Percentiles rank a stretch among this genome's conserved stretches.
Conservation (phyloP, 768 basidiomycete species). For the Lyophyllum atratum region DNA sequence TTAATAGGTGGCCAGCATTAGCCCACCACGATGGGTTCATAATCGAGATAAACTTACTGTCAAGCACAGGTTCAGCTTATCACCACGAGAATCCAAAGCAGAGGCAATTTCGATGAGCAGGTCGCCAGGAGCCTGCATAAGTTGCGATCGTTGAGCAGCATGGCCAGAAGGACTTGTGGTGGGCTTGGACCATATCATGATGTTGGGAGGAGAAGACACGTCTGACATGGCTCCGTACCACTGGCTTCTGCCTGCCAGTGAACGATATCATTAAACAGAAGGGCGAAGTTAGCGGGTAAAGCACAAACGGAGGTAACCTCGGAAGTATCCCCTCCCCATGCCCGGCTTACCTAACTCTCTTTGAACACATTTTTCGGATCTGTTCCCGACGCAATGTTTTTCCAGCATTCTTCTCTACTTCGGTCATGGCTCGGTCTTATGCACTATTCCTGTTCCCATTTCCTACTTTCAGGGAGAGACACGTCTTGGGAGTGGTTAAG, state of each 20-base stretch:
- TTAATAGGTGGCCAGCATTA: constrained; percentile 23
- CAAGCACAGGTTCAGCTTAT: constrained; percentile 60
- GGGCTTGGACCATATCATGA: constrained; percentile 12
- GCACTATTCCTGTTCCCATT: no score
- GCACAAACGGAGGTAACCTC: background rate
- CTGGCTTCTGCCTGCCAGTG: background rate
- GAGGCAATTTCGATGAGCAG: constrained; percentile 66
- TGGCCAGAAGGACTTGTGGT: background rate
- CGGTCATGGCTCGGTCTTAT: no score
- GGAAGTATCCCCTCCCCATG: background rate
- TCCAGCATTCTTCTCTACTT: no score
- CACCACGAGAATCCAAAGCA: constrained; percentile 50
- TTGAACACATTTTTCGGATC: no score
- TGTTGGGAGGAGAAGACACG: background rate
- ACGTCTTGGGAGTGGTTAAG: no score
- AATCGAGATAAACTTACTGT: constrained; percentile 44
- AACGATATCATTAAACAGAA: constrained; percentile 7
- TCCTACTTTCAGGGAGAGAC: no score
- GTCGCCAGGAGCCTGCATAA: constrained; percentile 50
- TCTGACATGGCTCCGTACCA: background rate
- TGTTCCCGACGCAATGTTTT: no score
- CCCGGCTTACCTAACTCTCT: no score
- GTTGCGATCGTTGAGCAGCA: background rate
- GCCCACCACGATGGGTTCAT: background rate
- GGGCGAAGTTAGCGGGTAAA: constrained; percentile 1